Percentiles rank a stretch among this genome's conserved stretches.
These are phyloP conservation scores for Botryotinia globosa DNA, from an alignment of 2,329 filamentous ascomycete species.

Conservation along the genomic window DNA sequence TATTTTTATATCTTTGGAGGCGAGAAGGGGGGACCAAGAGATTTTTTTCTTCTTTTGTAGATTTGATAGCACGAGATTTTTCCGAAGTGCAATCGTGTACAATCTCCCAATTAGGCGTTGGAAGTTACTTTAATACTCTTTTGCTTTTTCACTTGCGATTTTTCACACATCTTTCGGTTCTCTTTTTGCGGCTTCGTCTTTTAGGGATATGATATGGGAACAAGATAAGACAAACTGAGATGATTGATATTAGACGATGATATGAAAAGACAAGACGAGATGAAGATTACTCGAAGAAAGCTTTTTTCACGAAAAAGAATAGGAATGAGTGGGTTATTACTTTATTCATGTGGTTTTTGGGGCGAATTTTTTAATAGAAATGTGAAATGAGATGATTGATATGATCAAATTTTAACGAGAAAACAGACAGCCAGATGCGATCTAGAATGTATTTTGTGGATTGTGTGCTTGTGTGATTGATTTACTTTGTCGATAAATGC, in stretches of 20 bases:
- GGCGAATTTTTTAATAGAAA: neutral
- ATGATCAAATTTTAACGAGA: neutral
- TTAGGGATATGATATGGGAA: constrained; percentile 14
- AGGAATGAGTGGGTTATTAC: constrained; percentile 1
- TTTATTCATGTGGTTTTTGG: constrained; percentile 2
- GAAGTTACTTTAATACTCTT: constrained; percentile 18
- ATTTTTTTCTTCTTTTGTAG: constrained; percentile 13
- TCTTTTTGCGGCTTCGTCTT: constrained; percentile 9
- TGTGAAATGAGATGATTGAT: constrained; percentile 12
- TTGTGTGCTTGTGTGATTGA: neutral
- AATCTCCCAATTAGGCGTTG: constrained; percentile 11
- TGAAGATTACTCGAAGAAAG: constrained; percentile 8
- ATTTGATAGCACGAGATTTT: constrained; percentile 14
- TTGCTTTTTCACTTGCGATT: constrained; percentile 2
- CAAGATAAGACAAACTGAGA: constrained; percentile 13
- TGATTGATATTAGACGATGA: constrained; percentile 16
- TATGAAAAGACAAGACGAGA: constrained; percentile 11
- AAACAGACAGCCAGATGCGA: neutral
- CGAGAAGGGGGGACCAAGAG: neutral
- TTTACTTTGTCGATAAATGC: neutral
- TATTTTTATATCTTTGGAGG: constrained; percentile 15
- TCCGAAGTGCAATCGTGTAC: constrained; percentile 4
- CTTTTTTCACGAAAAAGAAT: neutral
- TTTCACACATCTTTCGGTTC: neutral
- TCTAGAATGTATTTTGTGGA: neutral